These are phyloP conservation scores for Ascomycota sp. DNA, from an alignment of 2,329 filamentous ascomycete species.

Conservation along the genomic window DNA sequence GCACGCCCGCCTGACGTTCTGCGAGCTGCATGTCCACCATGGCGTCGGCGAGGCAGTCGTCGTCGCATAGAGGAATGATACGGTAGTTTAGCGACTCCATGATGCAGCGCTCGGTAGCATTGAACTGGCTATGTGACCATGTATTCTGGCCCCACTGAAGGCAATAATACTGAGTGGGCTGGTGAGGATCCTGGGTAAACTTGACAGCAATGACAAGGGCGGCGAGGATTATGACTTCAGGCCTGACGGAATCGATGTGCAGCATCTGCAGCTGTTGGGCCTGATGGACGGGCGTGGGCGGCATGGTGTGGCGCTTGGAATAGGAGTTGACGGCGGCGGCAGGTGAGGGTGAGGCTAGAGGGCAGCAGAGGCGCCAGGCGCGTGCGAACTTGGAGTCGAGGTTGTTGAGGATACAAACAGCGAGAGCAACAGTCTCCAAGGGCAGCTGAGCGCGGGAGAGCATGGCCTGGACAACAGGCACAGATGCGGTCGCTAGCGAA, in stretches of 20 bases:
- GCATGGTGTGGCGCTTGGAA: constrained; percentile 27
- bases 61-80: constrained; percentile 38
- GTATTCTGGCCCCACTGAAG: constrained; percentile 29
- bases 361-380: constrained; percentile 39
- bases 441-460: constrained; percentile 36
- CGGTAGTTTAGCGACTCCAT: constrained; percentile 44
- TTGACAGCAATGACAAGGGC: constrained; percentile 45
- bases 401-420: constrained; percentile 46
- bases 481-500: constrained; percentile 36
- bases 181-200: constrained; percentile 39
- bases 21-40: constrained; percentile 44
- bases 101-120: constrained; percentile 41
- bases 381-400: constrained; percentile 41
- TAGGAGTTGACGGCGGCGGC: constrained; percentile 6
- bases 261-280: constrained; percentile 29
- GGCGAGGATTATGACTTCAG: constrained; percentile 42
- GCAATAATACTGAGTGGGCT: constrained; percentile 31
- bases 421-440: constrained; percentile 40
- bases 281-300: constrained; percentile 15
- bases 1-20: constrained; percentile 13
- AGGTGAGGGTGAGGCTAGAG: constrained; percentile 22
- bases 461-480: constrained; percentile 38
- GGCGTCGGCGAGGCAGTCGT: constrained; percentile 34
- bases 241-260: constrained; percentile 39
- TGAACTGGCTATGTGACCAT: constrained; percentile 43